Percentiles rank a stretch among this genome's conserved stretches.
phyloP scores from a whole-genome alignment of 148 eudicot species.

The Rheum nobile region DNA sequence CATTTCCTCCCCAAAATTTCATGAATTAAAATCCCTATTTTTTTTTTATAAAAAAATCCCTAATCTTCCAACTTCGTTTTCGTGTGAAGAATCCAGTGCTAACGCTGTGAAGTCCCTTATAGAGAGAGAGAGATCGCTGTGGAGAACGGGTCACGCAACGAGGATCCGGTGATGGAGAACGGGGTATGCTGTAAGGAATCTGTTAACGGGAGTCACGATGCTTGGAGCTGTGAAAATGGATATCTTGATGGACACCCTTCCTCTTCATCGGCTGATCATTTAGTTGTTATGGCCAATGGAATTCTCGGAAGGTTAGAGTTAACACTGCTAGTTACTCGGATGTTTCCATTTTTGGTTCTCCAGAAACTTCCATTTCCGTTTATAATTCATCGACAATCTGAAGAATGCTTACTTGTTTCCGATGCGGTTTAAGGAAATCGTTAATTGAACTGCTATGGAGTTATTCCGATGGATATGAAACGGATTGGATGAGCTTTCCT shows the following conservation, averaged over 20 bases:
- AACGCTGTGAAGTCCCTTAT: not conserved
- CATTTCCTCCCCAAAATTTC: not conserved
- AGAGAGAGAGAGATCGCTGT: slow-evolving; percentile 9
- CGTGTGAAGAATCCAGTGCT: not conserved
- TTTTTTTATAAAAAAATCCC: not conserved
- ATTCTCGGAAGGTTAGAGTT: slow-evolving; percentile 68
- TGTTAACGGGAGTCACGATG: slow-evolving; percentile 50
- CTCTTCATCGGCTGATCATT: slow-evolving; percentile 63
- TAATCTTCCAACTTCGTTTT: not conserved
- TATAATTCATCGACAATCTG: not conserved
- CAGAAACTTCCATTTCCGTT: not conserved
- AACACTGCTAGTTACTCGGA: not conserved
- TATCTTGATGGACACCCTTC: slow-evolving; percentile 22
- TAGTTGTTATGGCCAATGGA: slow-evolving; percentile 91
- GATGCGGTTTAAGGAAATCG: not conserved
- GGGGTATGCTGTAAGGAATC: slow-evolving; percentile 58
- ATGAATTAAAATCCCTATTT: not conserved
- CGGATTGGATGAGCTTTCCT: not conserved
- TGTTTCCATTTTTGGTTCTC: not conserved
- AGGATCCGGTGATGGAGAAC: slow-evolving; percentile 13
- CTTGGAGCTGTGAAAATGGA: slow-evolving; percentile 40
- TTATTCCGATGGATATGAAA: not conserved
- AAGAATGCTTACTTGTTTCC: not conserved
- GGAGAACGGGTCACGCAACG: slow-evolving; percentile 10
- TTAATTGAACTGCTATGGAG: not conserved